Conservation (phyloP, 1,284 basidiomycete species). For the Agaricales sp. region DNA sequence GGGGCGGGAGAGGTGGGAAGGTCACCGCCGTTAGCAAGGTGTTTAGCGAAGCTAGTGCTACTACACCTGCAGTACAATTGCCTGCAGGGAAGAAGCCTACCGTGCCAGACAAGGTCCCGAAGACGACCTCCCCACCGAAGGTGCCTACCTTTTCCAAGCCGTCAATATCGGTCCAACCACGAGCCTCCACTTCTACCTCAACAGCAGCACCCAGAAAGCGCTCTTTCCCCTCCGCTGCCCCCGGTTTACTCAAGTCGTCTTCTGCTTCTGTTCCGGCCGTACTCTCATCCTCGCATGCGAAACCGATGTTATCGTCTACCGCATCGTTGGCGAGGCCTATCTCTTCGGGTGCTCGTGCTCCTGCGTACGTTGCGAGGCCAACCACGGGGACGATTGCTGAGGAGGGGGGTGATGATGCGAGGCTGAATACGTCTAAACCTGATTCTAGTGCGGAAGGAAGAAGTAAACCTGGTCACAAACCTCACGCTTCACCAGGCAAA, state of each 20-base stretch:
- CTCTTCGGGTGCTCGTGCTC: too few relatives aligned
- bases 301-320: slow-evolving; percentile 59
- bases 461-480: too few relatives aligned
- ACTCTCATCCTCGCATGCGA: slow-evolving; percentile 58
- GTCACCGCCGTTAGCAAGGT: slow-evolving; percentile 66
- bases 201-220: slow-evolving; percentile 1
- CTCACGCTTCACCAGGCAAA: too few relatives aligned
- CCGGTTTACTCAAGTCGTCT: slow-evolving; percentile 11
- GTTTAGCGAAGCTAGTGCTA: slow-evolving; percentile 40
- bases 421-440: too few relatives aligned
- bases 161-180: too few relatives aligned
- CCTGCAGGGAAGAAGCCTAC: slow-evolving; percentile 7
- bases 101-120: slow-evolving; percentile 12
- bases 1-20: slow-evolving; percentile 67
- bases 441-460: too few relatives aligned
- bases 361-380: too few relatives aligned
- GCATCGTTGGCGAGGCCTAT: slow-evolving; percentile 55
- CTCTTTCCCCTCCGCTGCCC: neutral
- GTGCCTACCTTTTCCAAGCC: too few relatives aligned
- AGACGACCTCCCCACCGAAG: too few relatives aligned
- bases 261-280: slow-evolving; percentile 40
- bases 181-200: slow-evolving; percentile 8
- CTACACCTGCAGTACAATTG: slow-evolving; percentile 16
- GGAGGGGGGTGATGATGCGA: neutral
- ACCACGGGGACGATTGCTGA: slow-evolving; percentile 11